Evolutionary conservation across 1,284 basidiomycete species (phyloP).

Genomic region (Coniferiporia sulphurascens): DNA sequence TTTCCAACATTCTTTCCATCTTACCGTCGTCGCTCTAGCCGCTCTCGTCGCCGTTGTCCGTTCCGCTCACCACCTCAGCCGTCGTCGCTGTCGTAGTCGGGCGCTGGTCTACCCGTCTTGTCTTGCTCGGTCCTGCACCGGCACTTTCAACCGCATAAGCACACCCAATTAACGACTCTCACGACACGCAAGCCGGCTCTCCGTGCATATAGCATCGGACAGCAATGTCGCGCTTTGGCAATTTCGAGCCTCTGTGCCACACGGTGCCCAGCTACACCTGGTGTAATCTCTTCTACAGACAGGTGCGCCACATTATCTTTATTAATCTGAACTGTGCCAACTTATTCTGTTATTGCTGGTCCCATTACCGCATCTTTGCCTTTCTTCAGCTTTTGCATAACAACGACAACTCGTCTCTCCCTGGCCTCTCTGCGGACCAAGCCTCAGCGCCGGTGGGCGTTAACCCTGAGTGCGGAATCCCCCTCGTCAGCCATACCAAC

Average conservation of each 20-base stretch:
- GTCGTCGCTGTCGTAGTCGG: background rate
- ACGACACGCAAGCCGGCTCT: background rate
- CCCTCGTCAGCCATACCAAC: conserved; percentile 33
- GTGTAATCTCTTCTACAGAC: conserved; percentile 69
- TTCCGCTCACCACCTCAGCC: background rate
- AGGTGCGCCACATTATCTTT: conserved; percentile 32
- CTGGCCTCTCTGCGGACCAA: conserved; percentile 35
- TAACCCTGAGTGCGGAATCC: conserved; percentile 53
- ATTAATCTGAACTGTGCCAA: background rate
- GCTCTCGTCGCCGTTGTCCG: background rate
- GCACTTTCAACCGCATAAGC: background rate
- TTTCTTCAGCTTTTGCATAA: conserved; percentile 33
- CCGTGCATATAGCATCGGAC: background rate
- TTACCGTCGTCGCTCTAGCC: background rate
- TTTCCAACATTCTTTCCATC: background rate
- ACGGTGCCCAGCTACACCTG: conserved; percentile 60
- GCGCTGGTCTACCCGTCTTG: background rate
- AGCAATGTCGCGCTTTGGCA: conserved; percentile 53
- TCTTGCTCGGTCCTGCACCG: background rate
- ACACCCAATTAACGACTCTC: background rate
- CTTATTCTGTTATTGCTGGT: conserved; percentile 3
- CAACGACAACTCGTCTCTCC: conserved; percentile 29
- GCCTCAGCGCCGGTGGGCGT: conserved; percentile 52
- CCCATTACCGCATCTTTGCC: conserved; percentile 1
- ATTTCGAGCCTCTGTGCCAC: conserved; percentile 53